Evolutionary conservation across 2,329 filamentous ascomycete genomes (phyloP).

Genomic region (Hypomyces perniciosus): DNA sequence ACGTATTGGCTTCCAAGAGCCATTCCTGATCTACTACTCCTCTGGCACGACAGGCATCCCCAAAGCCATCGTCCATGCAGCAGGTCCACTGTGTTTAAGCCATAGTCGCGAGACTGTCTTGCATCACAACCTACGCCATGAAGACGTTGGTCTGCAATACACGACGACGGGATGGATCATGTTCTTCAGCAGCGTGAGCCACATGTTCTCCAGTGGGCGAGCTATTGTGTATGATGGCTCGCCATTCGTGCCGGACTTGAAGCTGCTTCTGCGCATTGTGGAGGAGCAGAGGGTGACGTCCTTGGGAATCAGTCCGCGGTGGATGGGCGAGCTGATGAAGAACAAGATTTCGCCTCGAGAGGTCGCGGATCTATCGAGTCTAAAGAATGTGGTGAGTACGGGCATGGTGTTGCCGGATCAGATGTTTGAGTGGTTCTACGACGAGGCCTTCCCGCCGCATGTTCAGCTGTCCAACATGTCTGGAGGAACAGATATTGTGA

Average conservation of each 20-base stretch:
- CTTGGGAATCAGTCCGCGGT: slow-evolving; percentile 70
- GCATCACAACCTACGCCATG: slow-evolving; percentile 37
- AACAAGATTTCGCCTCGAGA: slow-evolving; percentile 55
- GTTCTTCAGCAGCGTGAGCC: slow-evolving; percentile 60
- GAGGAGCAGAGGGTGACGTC: slow-evolving; percentile 62
- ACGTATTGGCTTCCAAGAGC: slow-evolving; percentile 63
- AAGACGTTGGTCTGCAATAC: slow-evolving; percentile 46
- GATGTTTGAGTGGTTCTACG: slow-evolving; percentile 74
- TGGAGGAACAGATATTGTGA: slow-evolving; percentile 70
- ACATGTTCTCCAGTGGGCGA: slow-evolving; percentile 54
- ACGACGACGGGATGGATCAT: slow-evolving; percentile 83
- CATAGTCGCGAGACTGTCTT: slow-evolving; percentile 52
- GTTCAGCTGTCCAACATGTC: slow-evolving; percentile 69
- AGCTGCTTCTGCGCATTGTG: slow-evolving; percentile 56
- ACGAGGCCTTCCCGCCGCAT: slow-evolving; percentile 59
- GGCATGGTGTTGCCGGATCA: slow-evolving; percentile 77
- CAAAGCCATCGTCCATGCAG: slow-evolving; percentile 79
- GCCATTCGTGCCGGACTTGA: slow-evolving; percentile 65
- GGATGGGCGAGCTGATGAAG: slow-evolving; percentile 67
- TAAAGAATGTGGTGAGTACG: slow-evolving; percentile 62
- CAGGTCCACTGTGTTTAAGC: slow-evolving; percentile 56
- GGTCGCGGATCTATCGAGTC: slow-evolving; percentile 54
- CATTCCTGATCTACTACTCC: slow-evolving; percentile 72
- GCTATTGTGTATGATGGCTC: slow-evolving; percentile 76
- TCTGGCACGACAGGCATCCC: slow-evolving; percentile 78